Percentiles rank a stretch among this genome's conserved stretches.
Evolutionary conservation across 352 stramenopile genomes (phyloP).

Genomic region (Pythium dissimile): DNA sequence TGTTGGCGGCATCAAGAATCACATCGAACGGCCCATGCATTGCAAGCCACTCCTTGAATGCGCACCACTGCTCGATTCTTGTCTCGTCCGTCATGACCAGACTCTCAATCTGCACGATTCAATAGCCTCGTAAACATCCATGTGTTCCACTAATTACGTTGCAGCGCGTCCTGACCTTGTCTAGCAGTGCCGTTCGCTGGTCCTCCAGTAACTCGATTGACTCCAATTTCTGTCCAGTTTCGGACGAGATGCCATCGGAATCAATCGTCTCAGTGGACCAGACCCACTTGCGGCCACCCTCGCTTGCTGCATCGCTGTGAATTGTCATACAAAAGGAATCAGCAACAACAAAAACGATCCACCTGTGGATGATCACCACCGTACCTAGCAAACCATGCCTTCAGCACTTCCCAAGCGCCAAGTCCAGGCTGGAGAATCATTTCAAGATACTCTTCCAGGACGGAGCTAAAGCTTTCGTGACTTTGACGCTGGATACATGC

Average conservation of each 20-base stretch:
- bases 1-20: constrained; percentile 97
- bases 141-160: neutral
- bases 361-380: too few species aligned
- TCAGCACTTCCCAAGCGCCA: constrained; percentile 56
- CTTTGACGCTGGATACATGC: constrained; percentile 39
- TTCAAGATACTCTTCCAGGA: constrained; percentile 59
- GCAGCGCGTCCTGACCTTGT: constrained; percentile 40
- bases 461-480: constrained; percentile 45
- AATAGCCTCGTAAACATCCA: neutral
- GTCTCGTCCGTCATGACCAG: constrained; percentile 76
- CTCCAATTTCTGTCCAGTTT: constrained; percentile 53
- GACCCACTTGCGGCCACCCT: constrained; percentile 57
- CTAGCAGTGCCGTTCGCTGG: constrained; percentile 41
- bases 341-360: neutral
- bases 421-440: constrained; percentile 45
- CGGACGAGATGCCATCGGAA: constrained; percentile 49
- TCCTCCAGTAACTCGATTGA: constrained; percentile 62
- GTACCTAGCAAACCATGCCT: constrained; percentile 71
- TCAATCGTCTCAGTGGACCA: constrained; percentile 51
- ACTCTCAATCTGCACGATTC: constrained; percentile 54
- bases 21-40: constrained; percentile 85
- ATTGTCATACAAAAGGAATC: neutral
- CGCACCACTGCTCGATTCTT: constrained; percentile 68
- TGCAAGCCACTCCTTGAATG: constrained; percentile 80
- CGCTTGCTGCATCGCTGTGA: constrained; percentile 61